A percentile compares a stretch with the other conserved stretches of the same genome.
phyloP scores from a whole-genome alignment of 2,329 filamentous ascomycete species.

The Colletotrichum sp. region DNA sequence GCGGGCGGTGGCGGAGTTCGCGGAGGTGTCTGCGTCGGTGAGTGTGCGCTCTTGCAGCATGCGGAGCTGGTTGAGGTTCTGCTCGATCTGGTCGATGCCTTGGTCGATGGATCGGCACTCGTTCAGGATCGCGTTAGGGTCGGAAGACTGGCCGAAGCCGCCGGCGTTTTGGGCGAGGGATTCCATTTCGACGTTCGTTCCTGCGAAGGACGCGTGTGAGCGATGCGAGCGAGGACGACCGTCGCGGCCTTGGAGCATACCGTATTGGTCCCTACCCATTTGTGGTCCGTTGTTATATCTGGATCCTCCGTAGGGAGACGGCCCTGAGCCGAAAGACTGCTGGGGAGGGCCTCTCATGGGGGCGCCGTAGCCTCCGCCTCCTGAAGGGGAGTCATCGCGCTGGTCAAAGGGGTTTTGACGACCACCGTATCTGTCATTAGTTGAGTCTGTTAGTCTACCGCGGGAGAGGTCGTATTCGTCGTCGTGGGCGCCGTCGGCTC shows the following conservation, averaged over 20 bases:
- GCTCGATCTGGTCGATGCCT: constrained; percentile 76
- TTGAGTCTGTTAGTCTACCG: constrained; percentile 33
- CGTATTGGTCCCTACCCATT: constrained; percentile 21
- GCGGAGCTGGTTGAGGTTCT: constrained; percentile 74
- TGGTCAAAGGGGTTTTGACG: constrained; percentile 65
- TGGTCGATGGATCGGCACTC: constrained; percentile 81
- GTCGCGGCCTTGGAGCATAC: constrained; percentile 8
- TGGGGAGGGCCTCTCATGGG: constrained; percentile 12
- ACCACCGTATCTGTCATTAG: constrained; percentile 55
- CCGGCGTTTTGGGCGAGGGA: constrained; percentile 61
- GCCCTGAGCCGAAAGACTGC: constrained; percentile 17
- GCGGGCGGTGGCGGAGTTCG: constrained; percentile 67
- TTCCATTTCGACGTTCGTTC: constrained; percentile 72
- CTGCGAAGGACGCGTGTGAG: constrained; percentile 27
- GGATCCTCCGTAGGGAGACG: constrained; percentile 25
- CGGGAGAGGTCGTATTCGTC: constrained; percentile 14
- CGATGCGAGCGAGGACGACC: not conserved
- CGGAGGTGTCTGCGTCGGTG: constrained; percentile 74
- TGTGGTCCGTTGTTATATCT: constrained; percentile 27
- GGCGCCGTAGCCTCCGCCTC: constrained; percentile 34
- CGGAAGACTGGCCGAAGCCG: constrained; percentile 47
- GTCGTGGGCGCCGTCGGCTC: constrained; percentile 14
- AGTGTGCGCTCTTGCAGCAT: constrained; percentile 75
- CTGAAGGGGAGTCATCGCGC: constrained; percentile 41
- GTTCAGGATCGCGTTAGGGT: constrained; percentile 82